Base-by-base conservation (phyloP, 768 basidiomycete genomes). In the Leccinum arenicola region DNA sequence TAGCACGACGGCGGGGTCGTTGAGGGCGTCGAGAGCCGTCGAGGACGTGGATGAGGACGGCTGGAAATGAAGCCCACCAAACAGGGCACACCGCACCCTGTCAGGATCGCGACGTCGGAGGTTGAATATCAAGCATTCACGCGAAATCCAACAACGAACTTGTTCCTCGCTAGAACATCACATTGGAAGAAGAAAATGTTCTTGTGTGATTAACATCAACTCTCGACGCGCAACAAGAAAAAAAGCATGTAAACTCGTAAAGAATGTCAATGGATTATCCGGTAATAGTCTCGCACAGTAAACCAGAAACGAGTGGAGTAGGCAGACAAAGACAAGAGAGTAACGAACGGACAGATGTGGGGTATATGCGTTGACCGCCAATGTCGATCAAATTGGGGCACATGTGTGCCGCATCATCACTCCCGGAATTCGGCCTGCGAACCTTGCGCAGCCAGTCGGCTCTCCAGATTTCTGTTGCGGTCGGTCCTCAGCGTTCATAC, bases 381-480 rank as follows among this genome's bases (percentile, higher is more conserved):
- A 58, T 38, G 64, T 60, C 68, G 66, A 66, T 64, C 60, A 64
- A 55, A 56, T 63, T 66, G 56, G 57, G 57, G 58, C 58, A 62
- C 54, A 55, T 59, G 15, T 62, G 69, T 61, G 57, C 64, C 10
- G 35, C 35, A 19, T 43, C 55, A 73, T 81, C 74, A 88, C 64
- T 88, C 85, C 68, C 84, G 83, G 81, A 91, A 92, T 64, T 93
- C 92, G 33, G 80, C 76, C 71, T 89, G 87, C 19, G 88, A 89
- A 57, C 91, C 91, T 76, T 94, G 93, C 38, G 92, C 92, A 67
- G 92, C 92, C 66, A 94, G 83, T 61, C 92, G 88, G 70, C 89
- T 93, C 79, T 94, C 92, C 76, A 94, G 74, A 76, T 94, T 94
- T 75, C 91, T 91, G 68, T 57, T 21, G 43, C 38, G 10, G 43